These are phyloP conservation scores for Sphagnurus paluster DNA, from an alignment of 1,284 basidiomycete species.

Conservation along the genomic window DNA sequence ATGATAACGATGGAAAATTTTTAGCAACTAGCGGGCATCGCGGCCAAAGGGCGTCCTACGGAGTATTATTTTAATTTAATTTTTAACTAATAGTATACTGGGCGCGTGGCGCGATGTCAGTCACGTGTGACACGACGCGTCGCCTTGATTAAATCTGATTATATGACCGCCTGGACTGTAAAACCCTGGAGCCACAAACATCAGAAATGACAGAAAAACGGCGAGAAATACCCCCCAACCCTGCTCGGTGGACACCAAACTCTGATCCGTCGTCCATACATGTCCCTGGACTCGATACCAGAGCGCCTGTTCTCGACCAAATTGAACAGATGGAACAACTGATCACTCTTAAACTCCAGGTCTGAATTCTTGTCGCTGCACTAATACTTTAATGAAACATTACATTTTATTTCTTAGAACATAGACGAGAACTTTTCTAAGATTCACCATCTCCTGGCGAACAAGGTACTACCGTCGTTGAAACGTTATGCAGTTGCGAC, in stretches of 20 bases:
- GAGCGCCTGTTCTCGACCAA: slow-evolving; percentile 77
- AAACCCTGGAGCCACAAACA: no score
- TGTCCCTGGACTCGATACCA: slow-evolving; percentile 76
- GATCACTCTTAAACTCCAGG: slow-evolving; percentile 87
- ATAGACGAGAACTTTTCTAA: slow-evolving; percentile 93
- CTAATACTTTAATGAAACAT: slow-evolving; percentile 1
- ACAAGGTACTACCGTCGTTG: slow-evolving; percentile 81
- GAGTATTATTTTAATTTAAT: no score
- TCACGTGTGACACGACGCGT: slow-evolving; percentile 20
- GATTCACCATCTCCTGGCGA: slow-evolving; percentile 86
- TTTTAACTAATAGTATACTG: no score
- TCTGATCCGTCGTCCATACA: slow-evolving; percentile 61
- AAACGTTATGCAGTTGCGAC: slow-evolving; percentile 87
- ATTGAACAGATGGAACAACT: slow-evolving; percentile 95
- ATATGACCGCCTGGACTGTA: no score
- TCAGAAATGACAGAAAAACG: slow-evolving; percentile 27
- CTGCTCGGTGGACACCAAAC: slow-evolving; percentile 65
- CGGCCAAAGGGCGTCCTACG: no score
- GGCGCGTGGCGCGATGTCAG: background rate
- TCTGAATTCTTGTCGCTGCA: slow-evolving; percentile 27
- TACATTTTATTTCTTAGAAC: slow-evolving; percentile 56
- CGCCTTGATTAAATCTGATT: slow-evolving; percentile 8
- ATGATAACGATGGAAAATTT: no score
- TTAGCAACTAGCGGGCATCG: no score
- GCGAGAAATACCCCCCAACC: slow-evolving; percentile 43